A percentile compares a stretch with the other conserved stretches of the same genome.
Evolutionary conservation across 306 rosid genomes (phyloP).

Genomic region (Gastrolobium bilobum): DNA sequence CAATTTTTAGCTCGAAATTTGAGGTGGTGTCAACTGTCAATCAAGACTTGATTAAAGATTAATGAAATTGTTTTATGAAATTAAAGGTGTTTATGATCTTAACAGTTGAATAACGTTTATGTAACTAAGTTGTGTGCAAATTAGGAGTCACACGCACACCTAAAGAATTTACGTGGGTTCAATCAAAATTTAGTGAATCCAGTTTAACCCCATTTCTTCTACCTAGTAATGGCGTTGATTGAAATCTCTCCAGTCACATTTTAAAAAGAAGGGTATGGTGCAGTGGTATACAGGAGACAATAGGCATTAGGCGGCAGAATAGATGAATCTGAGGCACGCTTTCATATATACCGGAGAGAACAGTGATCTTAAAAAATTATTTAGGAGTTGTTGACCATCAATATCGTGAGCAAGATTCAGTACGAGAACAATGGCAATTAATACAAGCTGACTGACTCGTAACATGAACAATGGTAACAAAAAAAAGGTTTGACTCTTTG

Average conservation of each 20-base stretch:
- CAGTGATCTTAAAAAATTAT: background rate
- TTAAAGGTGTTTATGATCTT: background rate
- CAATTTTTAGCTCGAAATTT: background rate
- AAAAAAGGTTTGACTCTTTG: too few relatives aligned
- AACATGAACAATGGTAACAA: too few relatives aligned
- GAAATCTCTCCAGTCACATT: too few relatives aligned
- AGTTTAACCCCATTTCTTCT: background rate
- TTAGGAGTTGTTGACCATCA: background rate
- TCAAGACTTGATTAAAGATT: conserved; percentile 12
- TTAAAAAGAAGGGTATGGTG: too few relatives aligned
- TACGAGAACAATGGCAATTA: background rate
- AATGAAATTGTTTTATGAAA: conserved; percentile 22
- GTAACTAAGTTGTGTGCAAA: background rate
- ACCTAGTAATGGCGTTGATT: too few relatives aligned
- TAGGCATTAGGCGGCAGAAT: background rate
- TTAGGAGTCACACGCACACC: background rate
- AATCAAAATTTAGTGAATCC: background rate
- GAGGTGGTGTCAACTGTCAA: background rate
- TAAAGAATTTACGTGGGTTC: background rate
- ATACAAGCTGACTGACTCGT: too few relatives aligned
- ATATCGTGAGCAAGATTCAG: background rate
- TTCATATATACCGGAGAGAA: background rate
- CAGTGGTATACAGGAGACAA: background rate
- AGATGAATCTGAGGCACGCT: background rate
- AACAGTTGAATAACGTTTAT: background rate